These are phyloP conservation scores for Plasmodium chabaudi DNA, from an alignment of 169 alveolate species.

Conservation along the genomic window DNA sequence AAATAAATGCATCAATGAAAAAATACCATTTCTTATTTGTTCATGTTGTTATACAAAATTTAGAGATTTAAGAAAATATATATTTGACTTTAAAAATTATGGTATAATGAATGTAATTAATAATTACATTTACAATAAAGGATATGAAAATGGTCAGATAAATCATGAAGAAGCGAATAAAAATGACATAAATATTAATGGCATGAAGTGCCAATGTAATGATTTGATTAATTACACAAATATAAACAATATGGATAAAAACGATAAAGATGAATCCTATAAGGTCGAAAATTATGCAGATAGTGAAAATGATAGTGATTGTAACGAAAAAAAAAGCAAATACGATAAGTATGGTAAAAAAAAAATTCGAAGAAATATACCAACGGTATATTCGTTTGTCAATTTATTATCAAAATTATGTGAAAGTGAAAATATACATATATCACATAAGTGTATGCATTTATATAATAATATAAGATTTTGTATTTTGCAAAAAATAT, in stretches of 20 bases:
- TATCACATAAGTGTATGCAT: slow-evolving; percentile 68
- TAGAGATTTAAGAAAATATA: slow-evolving; percentile 53
- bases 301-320: slow-evolving; percentile 1
- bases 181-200: background rate
- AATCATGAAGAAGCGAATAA: background rate
- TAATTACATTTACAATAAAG: slow-evolving; percentile 35
- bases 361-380: slow-evolving; percentile 51
- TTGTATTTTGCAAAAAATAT: slow-evolving; percentile 51
- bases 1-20: slow-evolving; percentile 50
- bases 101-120: slow-evolving; percentile 44
- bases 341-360: slow-evolving; percentile 68
- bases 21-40: slow-evolving; percentile 62
- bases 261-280: background rate
- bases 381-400: slow-evolving; percentile 56
- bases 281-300: background rate
- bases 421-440: slow-evolving; percentile 52
- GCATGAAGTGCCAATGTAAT: background rate
- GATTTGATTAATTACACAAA: background rate
- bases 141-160: slow-evolving; percentile 7
- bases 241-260: background rate
- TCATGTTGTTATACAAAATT: slow-evolving; percentile 71
- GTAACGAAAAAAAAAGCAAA: background rate
- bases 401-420: slow-evolving; percentile 70
- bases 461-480: slow-evolving; percentile 60
- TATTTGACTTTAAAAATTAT: slow-evolving; percentile 65